Conservation (phyloP, 257 asterid genomes). For the Solanum pennellii region DNA sequence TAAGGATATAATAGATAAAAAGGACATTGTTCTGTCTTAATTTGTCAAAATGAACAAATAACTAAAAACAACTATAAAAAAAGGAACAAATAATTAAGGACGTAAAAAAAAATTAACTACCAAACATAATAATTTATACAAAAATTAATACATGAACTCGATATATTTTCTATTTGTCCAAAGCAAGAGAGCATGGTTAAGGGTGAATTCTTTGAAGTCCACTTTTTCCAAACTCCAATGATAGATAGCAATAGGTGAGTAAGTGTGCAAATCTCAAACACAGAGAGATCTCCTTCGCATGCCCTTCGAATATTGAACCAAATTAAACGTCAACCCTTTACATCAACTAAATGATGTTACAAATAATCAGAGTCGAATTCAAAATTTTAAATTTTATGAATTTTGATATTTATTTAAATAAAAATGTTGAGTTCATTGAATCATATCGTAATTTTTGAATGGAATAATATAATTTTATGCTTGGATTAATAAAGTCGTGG, state of each 20-base stretch:
- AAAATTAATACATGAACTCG: too few species aligned
- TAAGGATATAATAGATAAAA: too few species aligned
- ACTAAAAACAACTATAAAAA: too few species aligned
- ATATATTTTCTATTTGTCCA: neutral
- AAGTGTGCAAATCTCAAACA: neutral
- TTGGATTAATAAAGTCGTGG: neutral
- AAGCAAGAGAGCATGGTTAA: neutral
- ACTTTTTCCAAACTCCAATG: neutral
- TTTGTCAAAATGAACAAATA: too few species aligned
- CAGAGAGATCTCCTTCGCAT: neutral
- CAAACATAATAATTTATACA: too few species aligned
- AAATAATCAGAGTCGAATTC: neutral
- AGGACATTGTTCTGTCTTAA: too few species aligned
- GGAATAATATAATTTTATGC: neutral
- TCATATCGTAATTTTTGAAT: neutral
- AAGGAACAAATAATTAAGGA: accelerated
- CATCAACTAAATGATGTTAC: neutral
- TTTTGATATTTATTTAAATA: too few species aligned
- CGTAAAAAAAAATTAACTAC: too few species aligned
- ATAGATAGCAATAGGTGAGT: neutral
- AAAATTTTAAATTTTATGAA: too few species aligned
- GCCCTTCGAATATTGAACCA: neutral
- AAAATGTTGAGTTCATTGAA: neutral
- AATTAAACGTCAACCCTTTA: neutral
- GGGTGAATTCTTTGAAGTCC: neutral